These are phyloP conservation scores for Raffaelea ambrosiae DNA, from an alignment of 2,329 filamentous ascomycete genomes.

Conservation along the genomic window DNA sequence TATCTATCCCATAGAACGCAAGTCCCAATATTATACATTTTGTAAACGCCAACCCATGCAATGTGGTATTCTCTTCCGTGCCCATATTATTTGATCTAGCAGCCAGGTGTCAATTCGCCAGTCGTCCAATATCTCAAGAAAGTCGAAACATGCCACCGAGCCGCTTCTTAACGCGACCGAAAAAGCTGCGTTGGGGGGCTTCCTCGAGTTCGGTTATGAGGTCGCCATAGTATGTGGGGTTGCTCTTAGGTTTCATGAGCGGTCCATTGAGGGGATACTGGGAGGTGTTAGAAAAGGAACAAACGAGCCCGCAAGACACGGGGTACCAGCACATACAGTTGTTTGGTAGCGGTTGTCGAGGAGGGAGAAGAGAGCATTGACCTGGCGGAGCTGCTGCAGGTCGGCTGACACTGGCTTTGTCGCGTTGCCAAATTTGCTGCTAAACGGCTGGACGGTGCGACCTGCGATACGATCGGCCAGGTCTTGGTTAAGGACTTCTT, in stretches of 20 bases:
- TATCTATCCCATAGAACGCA: neutral
- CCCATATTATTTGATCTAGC: too few species aligned
- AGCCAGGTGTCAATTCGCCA: too few species aligned
- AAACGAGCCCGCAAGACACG: too few species aligned
- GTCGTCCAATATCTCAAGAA: too few species aligned
- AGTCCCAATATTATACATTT: too few species aligned
- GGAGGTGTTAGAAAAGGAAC: neutral
- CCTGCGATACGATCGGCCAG: slow-evolving; percentile 26
- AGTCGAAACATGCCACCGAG: slow-evolving; percentile 53
- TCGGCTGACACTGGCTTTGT: slow-evolving; percentile 23
- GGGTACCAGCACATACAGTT: slow-evolving; percentile 31
- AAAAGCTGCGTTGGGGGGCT: slow-evolving; percentile 48
- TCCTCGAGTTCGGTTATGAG: slow-evolving; percentile 54
- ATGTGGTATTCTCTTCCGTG: too few species aligned
- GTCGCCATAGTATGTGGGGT: slow-evolving; percentile 56
- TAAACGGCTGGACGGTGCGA: slow-evolving; percentile 11
- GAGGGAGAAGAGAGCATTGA: slow-evolving; percentile 51
- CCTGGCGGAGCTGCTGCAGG: slow-evolving; percentile 44
- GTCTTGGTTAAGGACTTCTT: slow-evolving; percentile 41
- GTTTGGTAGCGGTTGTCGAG: slow-evolving; percentile 51
- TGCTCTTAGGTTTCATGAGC: slow-evolving; percentile 49
- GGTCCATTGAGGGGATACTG: slow-evolving; percentile 40
- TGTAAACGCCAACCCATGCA: too few species aligned
- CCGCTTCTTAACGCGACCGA: slow-evolving; percentile 42
- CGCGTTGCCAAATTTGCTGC: neutral